Percentiles rank a stretch among this genome's conserved stretches.
phyloP scores from a whole-genome alignment of 2,329 filamentous ascomycete species.

The Monosporascus sp. region DNA sequence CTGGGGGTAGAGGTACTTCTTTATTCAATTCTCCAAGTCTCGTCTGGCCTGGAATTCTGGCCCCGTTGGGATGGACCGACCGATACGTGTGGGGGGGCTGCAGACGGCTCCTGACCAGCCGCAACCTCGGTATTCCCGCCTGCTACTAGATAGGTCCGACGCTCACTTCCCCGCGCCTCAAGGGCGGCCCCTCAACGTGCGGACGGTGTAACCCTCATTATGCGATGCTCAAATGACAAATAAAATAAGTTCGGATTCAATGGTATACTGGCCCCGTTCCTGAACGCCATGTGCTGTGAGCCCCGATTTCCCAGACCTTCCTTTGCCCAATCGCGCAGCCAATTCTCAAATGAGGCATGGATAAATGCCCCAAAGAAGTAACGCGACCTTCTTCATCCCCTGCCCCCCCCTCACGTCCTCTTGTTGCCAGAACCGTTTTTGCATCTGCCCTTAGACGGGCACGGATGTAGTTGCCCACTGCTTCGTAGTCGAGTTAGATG shows the following conservation, averaged over 20 bases:
- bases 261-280: constrained; percentile 29
- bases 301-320: constrained; percentile 20
- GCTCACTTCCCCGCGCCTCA: no score
- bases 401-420: background rate
- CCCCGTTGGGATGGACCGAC: no score
- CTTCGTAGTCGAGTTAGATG: constrained; percentile 27
- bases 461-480: background rate
- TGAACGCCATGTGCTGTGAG: constrained; percentile 28
- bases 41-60: no score
- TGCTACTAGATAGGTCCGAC: no score
- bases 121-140: no score
- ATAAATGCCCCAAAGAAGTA: constrained; percentile 6
- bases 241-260: constrained; percentile 20
- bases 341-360: constrained; percentile 9
- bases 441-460: no score
- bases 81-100: no score
- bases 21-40: no score
- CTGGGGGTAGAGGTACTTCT: no score
- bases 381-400: background rate
- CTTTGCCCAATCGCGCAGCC: constrained; percentile 14
- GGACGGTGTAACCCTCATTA: background rate
- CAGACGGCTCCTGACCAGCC: no score
- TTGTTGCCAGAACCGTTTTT: background rate
- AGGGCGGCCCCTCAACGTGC: background rate
- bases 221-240: background rate